phyloP scores from a whole-genome alignment of 2,329 filamentous ascomycete genomes.

The Scopulariopsis brevicaulis region DNA sequence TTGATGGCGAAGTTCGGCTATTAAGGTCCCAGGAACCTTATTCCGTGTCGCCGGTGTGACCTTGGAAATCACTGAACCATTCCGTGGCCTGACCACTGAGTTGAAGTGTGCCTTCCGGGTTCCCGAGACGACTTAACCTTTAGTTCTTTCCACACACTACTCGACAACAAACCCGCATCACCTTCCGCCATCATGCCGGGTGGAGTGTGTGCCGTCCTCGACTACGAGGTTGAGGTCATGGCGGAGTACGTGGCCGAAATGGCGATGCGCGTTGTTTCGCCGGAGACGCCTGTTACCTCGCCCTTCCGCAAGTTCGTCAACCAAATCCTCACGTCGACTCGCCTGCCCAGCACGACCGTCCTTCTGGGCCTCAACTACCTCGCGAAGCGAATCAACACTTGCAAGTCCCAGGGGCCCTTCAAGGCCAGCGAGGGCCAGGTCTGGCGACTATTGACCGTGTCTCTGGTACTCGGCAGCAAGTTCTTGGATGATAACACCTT shows the following conservation, averaged over 20 bases:
- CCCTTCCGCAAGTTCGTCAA: conserved; percentile 87
- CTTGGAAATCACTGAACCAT: conserved; percentile 1
- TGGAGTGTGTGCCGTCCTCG: conserved; percentile 85
- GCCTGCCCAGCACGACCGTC: conserved; percentile 84
- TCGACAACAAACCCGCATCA: neutral
- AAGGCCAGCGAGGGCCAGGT: conserved; percentile 58
- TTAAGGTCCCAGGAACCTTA: conserved; percentile 1
- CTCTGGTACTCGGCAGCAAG: conserved; percentile 82
- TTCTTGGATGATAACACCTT: conserved; percentile 96
- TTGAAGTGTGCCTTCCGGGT: conserved; percentile 1
- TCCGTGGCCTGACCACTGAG: conserved; percentile 1
- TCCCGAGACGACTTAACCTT: neutral
- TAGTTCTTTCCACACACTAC: neutral
- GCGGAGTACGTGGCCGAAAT: conserved; percentile 90
- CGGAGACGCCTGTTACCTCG: conserved; percentile 43
- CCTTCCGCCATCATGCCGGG: conserved; percentile 48
- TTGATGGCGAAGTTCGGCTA: conserved; percentile 2
- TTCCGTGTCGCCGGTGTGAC: conserved; percentile 1
- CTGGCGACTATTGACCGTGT: conserved; percentile 79
- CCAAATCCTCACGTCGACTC: conserved; percentile 81
- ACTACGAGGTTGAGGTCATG: conserved; percentile 96
- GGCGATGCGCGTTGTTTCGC: conserved; percentile 50
- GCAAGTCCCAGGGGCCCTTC: conserved; percentile 45
- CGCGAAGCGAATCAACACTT: conserved; percentile 68
- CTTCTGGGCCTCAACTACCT: conserved; percentile 84